Conservation (phyloP, 768 basidiomycete genomes). For the Inosperma sp. region DNA sequence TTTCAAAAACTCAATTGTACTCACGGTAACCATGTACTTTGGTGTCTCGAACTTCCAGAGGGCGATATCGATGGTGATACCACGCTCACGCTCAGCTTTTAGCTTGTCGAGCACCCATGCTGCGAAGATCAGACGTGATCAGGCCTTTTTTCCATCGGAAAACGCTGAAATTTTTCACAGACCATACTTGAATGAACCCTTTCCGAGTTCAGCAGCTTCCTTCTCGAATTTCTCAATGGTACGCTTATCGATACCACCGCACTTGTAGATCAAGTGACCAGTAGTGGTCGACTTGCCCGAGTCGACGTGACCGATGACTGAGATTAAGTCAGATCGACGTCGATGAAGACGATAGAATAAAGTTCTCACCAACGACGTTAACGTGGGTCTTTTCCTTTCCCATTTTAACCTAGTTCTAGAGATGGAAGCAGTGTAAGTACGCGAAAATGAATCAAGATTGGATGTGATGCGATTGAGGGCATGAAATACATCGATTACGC, state of each 20-base stretch:
- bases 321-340: constrained; percentile 28
- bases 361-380: constrained; percentile 88
- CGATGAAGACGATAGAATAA: constrained; percentile 27
- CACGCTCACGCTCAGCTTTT: constrained; percentile 99
- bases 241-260: constrained; percentile 99
- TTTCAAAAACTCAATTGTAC: constrained; percentile 11
- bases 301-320: constrained; percentile 99
- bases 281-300: constrained; percentile 99
- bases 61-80: constrained; percentile 99
- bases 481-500: constrained; percentile 24
- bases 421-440: constrained; percentile 23
- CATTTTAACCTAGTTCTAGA: constrained; percentile 66
- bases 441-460: constrained; percentile 16
- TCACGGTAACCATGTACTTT: constrained; percentile 90
- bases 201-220: constrained; percentile 99
- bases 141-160: constrained; percentile 16
- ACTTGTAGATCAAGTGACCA: constrained; percentile 99
- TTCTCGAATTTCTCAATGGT: constrained; percentile 99
- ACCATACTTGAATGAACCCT: constrained; percentile 99
- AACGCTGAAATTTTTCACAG: constrained; percentile 28
- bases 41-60: constrained; percentile 99
- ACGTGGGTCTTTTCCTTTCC: constrained; percentile 96
- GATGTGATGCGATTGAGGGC: constrained; percentile 16
- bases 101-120: constrained; percentile 99
- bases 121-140: constrained; percentile 32